These are phyloP conservation scores for Penicillium lividum DNA, from an alignment of 495 filamentous ascomycete genomes.

Conservation along the genomic window DNA sequence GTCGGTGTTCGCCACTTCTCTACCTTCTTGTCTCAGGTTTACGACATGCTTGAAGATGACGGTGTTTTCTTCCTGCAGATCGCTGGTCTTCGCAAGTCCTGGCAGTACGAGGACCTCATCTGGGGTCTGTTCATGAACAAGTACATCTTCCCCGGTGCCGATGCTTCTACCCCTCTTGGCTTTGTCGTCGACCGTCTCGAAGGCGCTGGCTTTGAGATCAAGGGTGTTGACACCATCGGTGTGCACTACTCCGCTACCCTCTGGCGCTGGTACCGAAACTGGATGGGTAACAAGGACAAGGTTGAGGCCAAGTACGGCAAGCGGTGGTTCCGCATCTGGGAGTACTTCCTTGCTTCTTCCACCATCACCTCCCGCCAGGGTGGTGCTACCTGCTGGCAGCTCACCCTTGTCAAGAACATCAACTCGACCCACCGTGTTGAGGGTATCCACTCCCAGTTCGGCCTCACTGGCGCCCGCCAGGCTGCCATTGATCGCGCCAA, in stretches of 20 bases:
- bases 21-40: constrained; percentile 62
- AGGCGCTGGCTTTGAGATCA: constrained; percentile 63
- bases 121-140: constrained; percentile 81
- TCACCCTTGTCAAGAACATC: constrained; percentile 94
- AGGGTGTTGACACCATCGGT: constrained; percentile 77
- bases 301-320: constrained; percentile 94
- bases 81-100: constrained; percentile 66
- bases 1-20: constrained; percentile 67
- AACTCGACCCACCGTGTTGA: constrained; percentile 95
- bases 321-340: constrained; percentile 98
- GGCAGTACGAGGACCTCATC: constrained; percentile 74
- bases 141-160: constrained; percentile 72
- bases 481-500: constrained; percentile 41
- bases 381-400: constrained; percentile 92
- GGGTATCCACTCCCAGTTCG: constrained; percentile 75
- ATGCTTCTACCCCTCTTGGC: constrained; percentile 65
- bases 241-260: constrained; percentile 97
- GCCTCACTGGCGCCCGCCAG: constrained; percentile 67
- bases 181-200: constrained; percentile 66
- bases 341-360: constrained; percentile 93
- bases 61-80: constrained; percentile 74
- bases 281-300: constrained; percentile 94
- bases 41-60: constrained; percentile 71
- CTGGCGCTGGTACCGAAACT: constrained; percentile 99
- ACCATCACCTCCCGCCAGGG: constrained; percentile 95